Percentiles rank a stretch among this genome's conserved stretches.
Evolutionary conservation across 2,329 filamentous ascomycete genomes (phyloP).

Genomic region (Cercospora janseana): DNA sequence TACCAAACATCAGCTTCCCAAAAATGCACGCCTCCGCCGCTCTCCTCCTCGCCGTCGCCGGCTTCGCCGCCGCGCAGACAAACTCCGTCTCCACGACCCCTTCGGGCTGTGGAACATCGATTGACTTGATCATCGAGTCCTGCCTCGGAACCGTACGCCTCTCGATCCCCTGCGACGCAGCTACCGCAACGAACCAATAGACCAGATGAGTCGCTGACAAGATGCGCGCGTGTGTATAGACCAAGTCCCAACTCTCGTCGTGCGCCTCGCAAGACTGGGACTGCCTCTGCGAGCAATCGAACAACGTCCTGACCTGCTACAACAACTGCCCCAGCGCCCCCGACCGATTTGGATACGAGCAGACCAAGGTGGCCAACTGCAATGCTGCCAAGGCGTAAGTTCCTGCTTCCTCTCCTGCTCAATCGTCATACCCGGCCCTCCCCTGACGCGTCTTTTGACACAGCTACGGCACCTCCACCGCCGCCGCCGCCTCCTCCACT

Average conservation of each 20-base stretch:
- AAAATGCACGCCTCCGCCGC: constrained; percentile 25
- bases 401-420: not conserved
- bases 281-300: constrained; percentile 59
- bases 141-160: constrained; percentile 1
- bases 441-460: not conserved
- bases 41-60: constrained; percentile 38
- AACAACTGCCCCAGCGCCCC: constrained; percentile 59
- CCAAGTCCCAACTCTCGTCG: constrained; percentile 43
- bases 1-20: not conserved
- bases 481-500: constrained; percentile 50
- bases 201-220: constrained; percentile 43
- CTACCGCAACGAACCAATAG: not conserved
- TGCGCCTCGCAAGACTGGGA: constrained; percentile 52
- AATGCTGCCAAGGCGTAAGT: constrained; percentile 37
- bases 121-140: constrained; percentile 40
- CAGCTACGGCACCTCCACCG: constrained; percentile 41
- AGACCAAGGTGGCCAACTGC: constrained; percentile 39
- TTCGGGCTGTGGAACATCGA: constrained; percentile 37
- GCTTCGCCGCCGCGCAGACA: constrained; percentile 43
- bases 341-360: constrained; percentile 37
- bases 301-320: constrained; percentile 51
- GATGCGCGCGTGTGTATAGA: constrained; percentile 48
- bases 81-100: constrained; percentile 35
- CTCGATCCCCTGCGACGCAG: not conserved
- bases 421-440: not conserved